A percentile compares a stretch with the other conserved stretches of the same genome.
Conservation (phyloP, 371 early-diverging fungal genomes). For the Conidiobolus incongruus region DNA sequence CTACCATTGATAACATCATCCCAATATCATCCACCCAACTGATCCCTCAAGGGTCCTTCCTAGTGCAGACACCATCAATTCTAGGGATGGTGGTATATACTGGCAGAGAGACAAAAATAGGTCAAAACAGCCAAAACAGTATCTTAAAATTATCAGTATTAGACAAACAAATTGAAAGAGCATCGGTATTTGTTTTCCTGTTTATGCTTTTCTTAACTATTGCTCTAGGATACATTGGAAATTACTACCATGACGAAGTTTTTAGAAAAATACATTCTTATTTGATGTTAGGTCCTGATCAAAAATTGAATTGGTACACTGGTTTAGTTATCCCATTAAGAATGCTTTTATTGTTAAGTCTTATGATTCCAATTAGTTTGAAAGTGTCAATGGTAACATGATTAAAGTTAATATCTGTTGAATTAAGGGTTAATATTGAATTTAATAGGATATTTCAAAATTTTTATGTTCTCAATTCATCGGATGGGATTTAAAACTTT, state of each 20-base stretch:
- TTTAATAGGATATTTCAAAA: conserved; percentile 30
- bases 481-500: conserved; percentile 45
- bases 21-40: conserved; percentile 10
- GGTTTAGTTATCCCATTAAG: conserved; percentile 27
- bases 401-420: no score
- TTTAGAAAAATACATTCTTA: conserved; percentile 8
- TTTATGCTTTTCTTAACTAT: conserved; percentile 19
- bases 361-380: conserved; percentile 53
- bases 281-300: conserved; percentile 4
- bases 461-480: conserved; percentile 49
- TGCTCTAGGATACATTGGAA: conserved; percentile 10
- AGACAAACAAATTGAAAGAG: conserved; percentile 33
- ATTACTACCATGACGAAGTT: conserved; percentile 2
- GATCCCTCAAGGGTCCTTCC: conserved; percentile 43
- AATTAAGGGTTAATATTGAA: no score
- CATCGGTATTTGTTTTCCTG: conserved; percentile 27
- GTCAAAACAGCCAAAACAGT: conserved; percentile 42
- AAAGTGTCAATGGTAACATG: conserved; percentile 26
- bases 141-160: conserved; percentile 38
- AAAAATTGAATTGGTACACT: neutral
- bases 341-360: conserved; percentile 52
- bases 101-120: conserved; percentile 61
- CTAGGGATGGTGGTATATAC: conserved; percentile 58
- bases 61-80: conserved; percentile 52
- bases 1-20: conserved; percentile 6